Evolutionary conservation across 345 rosid genomes (phyloP).

Genomic region (Populus alba): DNA sequence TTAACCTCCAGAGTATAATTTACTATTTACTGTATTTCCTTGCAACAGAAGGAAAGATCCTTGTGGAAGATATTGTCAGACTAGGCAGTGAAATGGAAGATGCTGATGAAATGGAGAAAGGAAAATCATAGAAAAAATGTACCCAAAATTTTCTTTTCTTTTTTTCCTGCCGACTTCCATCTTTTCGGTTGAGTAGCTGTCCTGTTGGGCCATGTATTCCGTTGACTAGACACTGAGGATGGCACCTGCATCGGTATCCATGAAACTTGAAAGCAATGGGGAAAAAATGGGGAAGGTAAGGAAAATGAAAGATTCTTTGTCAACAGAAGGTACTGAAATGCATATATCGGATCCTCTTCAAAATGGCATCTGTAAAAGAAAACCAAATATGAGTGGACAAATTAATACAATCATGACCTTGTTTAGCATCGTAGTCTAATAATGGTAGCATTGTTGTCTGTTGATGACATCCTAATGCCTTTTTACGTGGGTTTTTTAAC

Average conservation of each 20-base stretch:
- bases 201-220: neutral
- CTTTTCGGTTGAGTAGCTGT: neutral
- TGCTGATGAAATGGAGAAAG: slow-evolving; percentile 39
- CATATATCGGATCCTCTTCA: neutral
- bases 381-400: neutral
- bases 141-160: neutral
- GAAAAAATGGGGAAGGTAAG: neutral
- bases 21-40: neutral
- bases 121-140: slow-evolving; percentile 23
- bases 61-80: slow-evolving; percentile 78
- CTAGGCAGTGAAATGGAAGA: slow-evolving; percentile 65
- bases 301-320: neutral
- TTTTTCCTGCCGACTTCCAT: neutral
- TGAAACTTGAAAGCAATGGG: neutral
- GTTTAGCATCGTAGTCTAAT: neutral
- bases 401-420: neutral
- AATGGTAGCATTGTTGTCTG: too few relatives aligned
- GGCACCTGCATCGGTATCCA: neutral
- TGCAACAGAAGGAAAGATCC: slow-evolving; percentile 77
- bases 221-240: neutral
- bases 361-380: neutral
- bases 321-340: neutral
- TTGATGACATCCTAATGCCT: neutral
- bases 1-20: neutral
- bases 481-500: neutral